phyloP scores from a whole-genome alignment of 2,329 filamentous ascomycete genomes.

The Polychaeton citri region DNA sequence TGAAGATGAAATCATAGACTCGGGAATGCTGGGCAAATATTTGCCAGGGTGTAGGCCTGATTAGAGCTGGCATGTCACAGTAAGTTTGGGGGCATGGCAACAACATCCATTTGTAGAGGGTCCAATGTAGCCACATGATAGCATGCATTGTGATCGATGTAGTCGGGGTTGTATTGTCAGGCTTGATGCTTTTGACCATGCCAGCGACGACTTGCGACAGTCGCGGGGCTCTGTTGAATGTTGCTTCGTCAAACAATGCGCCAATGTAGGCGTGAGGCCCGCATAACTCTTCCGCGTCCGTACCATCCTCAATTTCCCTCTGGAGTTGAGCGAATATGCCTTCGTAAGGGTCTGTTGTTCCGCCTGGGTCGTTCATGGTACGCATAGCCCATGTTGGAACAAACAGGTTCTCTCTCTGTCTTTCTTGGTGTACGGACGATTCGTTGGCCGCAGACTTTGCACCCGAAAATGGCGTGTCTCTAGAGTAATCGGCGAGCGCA shows the following conservation, averaged over 20 bases:
- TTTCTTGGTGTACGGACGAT: not conserved
- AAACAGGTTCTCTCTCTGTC: not conserved
- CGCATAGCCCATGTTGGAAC: conserved; percentile 1
- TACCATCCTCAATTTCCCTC: not conserved
- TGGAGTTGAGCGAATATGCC: not conserved
- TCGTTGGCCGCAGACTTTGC: not conserved
- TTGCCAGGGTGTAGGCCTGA: conserved; percentile 1
- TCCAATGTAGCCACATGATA: conserved; percentile 2
- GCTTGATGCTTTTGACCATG: conserved; percentile 1
- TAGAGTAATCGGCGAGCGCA: not conserved
- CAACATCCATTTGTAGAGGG: conserved; percentile 2
- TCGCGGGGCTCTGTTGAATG: not conserved
- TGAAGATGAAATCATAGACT: conserved; percentile 2
- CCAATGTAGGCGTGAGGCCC: conserved; percentile 1
- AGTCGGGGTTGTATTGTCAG: not conserved
- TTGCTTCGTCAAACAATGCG: conserved; percentile 1
- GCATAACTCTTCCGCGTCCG: conserved; percentile 1
- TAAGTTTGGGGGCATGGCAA: conserved; percentile 1
- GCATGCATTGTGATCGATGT: conserved; percentile 2
- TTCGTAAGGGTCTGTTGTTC: conserved; percentile 1
- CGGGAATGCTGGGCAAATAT: conserved; percentile 2
- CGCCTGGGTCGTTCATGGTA: not conserved
- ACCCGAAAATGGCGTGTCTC: not conserved
- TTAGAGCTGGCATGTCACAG: conserved; percentile 1
- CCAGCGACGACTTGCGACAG: conserved; percentile 2